Evolutionary conservation across 2,329 filamentous ascomycete species (phyloP).

Genomic region (Talaromyces sp.): DNA sequence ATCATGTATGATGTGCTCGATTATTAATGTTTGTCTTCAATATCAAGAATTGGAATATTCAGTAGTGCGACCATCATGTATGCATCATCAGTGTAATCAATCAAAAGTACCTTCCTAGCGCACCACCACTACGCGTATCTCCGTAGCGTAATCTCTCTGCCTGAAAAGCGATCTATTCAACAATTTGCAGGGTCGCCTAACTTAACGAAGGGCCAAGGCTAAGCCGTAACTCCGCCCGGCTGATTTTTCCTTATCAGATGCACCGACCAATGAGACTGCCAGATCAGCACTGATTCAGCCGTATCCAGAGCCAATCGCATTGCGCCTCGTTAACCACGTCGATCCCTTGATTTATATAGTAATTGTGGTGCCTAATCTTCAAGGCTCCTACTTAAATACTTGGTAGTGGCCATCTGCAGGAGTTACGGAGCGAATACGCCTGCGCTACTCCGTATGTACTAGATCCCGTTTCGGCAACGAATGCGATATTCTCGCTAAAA

Average conservation of each 20-base stretch:
- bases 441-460: neutral
- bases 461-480: neutral
- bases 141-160: too few relatives aligned
- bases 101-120: neutral
- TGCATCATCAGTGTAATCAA: neutral
- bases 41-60: too few relatives aligned
- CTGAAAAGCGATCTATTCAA: too few relatives aligned
- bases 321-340: neutral
- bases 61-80: neutral
- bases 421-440: neutral
- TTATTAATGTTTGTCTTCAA: neutral
- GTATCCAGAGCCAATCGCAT: neutral
- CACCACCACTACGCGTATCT: too few relatives aligned
- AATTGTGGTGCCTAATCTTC: neutral
- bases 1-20: neutral
- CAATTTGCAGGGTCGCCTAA: too few relatives aligned
- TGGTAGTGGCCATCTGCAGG: too few relatives aligned
- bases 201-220: too few relatives aligned
- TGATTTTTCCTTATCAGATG: neutral
- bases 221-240: neutral
- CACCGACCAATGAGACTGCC: neutral
- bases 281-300: neutral
- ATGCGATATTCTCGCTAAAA: neutral
- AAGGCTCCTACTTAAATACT: neutral
- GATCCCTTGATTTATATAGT: neutral